Base-by-base conservation (phyloP, 1,284 basidiomycete species). In the Pterulicium gracile region DNA sequence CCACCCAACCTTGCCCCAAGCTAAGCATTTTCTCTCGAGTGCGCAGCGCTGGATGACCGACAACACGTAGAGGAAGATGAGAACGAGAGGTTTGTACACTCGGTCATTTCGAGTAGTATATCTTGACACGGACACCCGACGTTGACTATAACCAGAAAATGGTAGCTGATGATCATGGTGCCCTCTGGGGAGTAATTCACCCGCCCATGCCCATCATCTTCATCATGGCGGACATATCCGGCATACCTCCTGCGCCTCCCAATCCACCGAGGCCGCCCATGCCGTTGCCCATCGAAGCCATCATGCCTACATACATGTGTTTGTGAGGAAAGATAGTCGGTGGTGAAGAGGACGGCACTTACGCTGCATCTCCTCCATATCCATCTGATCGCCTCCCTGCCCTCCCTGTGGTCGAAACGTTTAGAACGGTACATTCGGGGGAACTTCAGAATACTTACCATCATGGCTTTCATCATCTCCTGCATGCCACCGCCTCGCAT, bases 381-480 rank as follows among this genome's bases (percentile, higher is more conserved):
- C 87, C 51, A 80, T 64, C 53, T 86, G 80, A 58, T 89, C 82
- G 17, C 85, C 84, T 54, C 86, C 88, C 55, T 88, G 82, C 4
- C 87, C 85, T 54, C 88, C n/a, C 36, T 39, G 19, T 39, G n/a
- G n/a, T 17, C 15, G 15, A 10, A n/a, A 32, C 7, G 27, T 10
- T 32, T 32, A n/a, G 19, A 17, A 17, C 4, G 36, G 19, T 39
- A 10, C 36, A 10, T 7, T n/a, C n/a, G n/a, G n/a, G n/a, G n/a
- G n/a, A n/a, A n/a, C n/a, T n/a, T 7, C 19, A 39, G 36, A 17
- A 7, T 18, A 15, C 36, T 39, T 39, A 39, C 86, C 89, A 94
- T 92, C 84, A 93, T 89, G 20, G 90, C 86, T 61, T 87, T 88
- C 87, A 95, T 88, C 86, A 94, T 92, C 61, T 93, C 90, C 58